Evolutionary conservation across 257 asterid genomes (phyloP).

Genomic region (Cinchona pubescens): DNA sequence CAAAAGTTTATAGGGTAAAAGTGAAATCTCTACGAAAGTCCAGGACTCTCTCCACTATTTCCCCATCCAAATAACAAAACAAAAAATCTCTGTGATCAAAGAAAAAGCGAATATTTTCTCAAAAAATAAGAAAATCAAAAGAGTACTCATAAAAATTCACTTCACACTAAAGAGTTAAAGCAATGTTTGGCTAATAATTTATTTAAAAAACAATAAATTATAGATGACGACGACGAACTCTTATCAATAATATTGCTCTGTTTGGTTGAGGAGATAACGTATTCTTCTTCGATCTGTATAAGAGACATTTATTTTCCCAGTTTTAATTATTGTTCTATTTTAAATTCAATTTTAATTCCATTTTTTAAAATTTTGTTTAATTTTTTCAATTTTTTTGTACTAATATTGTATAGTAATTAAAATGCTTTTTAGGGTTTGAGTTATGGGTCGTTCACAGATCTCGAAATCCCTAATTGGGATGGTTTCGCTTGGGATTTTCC

Average conservation of each 20-base stretch:
- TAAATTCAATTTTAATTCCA: background rate
- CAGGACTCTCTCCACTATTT: background rate
- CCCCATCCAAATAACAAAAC: background rate
- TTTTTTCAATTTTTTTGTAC: background rate
- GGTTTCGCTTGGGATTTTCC: conserved; percentile 14
- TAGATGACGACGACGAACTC: conserved; percentile 18
- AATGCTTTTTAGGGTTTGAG: conserved; percentile 22
- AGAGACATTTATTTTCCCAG: no score
- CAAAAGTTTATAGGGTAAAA: background rate
- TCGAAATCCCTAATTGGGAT: conserved; percentile 10
- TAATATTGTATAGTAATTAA: background rate
- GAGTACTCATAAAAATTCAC: conserved; percentile 2
- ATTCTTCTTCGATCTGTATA: conserved; percentile 24
- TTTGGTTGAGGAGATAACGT: conserved; percentile 13
- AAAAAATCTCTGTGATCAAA: background rate
- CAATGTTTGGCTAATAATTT: conserved; percentile 3
- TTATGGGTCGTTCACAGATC: conserved; percentile 20
- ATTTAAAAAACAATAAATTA: background rate
- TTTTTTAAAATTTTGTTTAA: background rate
- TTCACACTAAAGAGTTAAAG: conserved; percentile 3
- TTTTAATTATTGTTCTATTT: background rate
- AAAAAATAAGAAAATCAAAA: conserved; percentile 4
- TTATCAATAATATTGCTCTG: conserved; percentile 9
- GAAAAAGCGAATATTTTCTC: background rate
- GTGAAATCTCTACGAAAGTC: background rate